phyloP scores from a whole-genome alignment of 2,329 filamentous ascomycete genomes.

The Verticillium dahliae region DNA sequence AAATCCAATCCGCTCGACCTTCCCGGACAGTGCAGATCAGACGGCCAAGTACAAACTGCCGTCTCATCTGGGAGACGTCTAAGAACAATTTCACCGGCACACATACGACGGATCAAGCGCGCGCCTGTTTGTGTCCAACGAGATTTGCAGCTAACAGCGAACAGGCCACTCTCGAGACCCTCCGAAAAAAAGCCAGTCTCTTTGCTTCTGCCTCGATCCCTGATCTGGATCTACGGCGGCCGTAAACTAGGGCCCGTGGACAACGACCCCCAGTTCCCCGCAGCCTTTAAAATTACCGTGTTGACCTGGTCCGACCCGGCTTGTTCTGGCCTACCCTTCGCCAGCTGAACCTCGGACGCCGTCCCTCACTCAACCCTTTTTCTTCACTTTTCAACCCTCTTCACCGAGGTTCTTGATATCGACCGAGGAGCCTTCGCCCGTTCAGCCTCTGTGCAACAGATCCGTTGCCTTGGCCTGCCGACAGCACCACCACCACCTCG shows the following conservation, averaged over 20 bases:
- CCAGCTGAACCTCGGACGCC: not conserved
- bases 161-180: not conserved
- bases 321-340: not conserved
- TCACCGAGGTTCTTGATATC: not conserved
- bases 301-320: not conserved
- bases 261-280: not conserved
- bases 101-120: not conserved
- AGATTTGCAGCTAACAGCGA: not conserved
- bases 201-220: not conserved
- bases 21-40: not conserved
- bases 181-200: not conserved
- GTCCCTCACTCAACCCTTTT: not conserved
- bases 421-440: not conserved
- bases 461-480: not conserved
- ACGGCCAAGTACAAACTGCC: not conserved
- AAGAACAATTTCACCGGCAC: not conserved
- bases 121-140: not conserved
- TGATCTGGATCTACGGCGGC: not conserved
- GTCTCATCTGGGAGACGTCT: not conserved
- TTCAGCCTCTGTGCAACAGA: not conserved
- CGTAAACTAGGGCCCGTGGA: not conserved
- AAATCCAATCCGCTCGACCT: not conserved
- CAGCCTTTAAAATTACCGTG: not conserved
- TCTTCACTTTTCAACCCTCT: not conserved
- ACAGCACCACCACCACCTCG: not conserved